phyloP scores from a whole-genome alignment of 2,329 filamentous ascomycete species.

The Claviceps humidiphila region DNA sequence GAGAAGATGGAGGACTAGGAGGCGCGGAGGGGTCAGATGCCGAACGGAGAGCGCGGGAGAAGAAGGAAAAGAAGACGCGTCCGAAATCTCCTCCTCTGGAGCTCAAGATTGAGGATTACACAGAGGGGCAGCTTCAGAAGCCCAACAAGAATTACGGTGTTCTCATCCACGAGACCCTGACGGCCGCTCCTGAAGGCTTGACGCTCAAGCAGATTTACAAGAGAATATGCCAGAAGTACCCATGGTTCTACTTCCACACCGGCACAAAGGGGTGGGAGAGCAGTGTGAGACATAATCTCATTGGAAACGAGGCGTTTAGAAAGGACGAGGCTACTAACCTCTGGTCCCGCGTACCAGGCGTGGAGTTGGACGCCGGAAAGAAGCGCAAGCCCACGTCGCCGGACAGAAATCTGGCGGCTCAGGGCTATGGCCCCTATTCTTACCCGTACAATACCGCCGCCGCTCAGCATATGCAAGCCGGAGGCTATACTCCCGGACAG shows the following conservation, averaged over 20 bases:
- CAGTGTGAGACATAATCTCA: conserved; percentile 50
- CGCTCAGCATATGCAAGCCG: conserved; percentile 21
- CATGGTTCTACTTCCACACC: conserved; percentile 45
- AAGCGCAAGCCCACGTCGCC: conserved; percentile 43
- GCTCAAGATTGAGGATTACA: conserved; percentile 41
- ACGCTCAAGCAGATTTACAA: conserved; percentile 52
- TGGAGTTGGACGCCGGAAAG: conserved; percentile 47
- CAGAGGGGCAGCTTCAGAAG: conserved; percentile 44
- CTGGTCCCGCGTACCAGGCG: conserved; percentile 44
- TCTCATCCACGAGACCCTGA: conserved; percentile 46
- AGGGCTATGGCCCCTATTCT: conserved; percentile 24
- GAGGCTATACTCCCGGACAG: conserved; percentile 16
- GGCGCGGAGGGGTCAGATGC: conserved; percentile 38
- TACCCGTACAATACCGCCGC: conserved; percentile 20
- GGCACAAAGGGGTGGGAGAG: conserved; percentile 55
- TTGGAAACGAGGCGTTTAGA: conserved; percentile 47
- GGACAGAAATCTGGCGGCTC: conserved; percentile 29
- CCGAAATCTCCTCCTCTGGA: conserved; percentile 48
- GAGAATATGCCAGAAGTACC: conserved; percentile 43
- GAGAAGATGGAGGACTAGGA: conserved; percentile 34
- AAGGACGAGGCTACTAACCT: conserved; percentile 43
- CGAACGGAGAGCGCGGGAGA: conserved; percentile 42
- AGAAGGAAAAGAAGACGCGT: conserved; percentile 45
- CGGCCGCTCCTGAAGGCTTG: conserved; percentile 38
- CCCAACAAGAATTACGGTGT: conserved; percentile 50